phyloP scores from a whole-genome alignment of 495 filamentous ascomycete species.

The Hypoxylon subgilvum region DNA sequence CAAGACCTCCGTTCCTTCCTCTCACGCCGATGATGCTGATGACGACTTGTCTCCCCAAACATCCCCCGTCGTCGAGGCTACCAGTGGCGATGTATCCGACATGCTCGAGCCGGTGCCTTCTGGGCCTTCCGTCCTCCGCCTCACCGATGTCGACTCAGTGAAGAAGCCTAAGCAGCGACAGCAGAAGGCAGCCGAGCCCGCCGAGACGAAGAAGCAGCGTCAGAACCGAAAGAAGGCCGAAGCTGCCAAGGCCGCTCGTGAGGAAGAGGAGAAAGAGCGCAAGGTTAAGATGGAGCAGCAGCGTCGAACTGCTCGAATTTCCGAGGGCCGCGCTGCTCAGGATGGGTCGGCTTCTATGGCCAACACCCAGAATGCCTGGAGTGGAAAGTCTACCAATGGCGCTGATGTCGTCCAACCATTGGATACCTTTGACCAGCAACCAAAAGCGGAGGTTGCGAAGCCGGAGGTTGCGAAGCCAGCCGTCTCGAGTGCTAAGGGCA shows the following conservation, averaged over 20 bases:
- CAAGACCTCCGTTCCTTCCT: slow-evolving; percentile 65
- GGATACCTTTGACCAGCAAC: slow-evolving; percentile 71
- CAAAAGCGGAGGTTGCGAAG: slow-evolving; percentile 39
- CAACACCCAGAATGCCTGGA: slow-evolving; percentile 56
- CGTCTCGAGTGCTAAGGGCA: slow-evolving; percentile 34
- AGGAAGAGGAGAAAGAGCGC: slow-evolving; percentile 75
- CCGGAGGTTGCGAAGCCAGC: slow-evolving; percentile 26
- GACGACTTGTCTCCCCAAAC: slow-evolving; percentile 72
- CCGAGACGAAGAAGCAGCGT: slow-evolving; percentile 88
- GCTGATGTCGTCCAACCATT: slow-evolving; percentile 63
- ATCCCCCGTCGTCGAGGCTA: slow-evolving; percentile 65
- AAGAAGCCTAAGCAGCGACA: slow-evolving; percentile 69
- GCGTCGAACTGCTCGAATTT: slow-evolving; percentile 75
- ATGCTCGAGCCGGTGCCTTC: slow-evolving; percentile 79
- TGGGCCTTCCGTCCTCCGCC: slow-evolving; percentile 75
- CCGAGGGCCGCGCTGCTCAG: slow-evolving; percentile 79
- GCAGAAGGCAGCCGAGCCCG: slow-evolving; percentile 57
- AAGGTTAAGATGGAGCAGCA: slow-evolving; percentile 77
- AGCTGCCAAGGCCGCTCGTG: slow-evolving; percentile 69
- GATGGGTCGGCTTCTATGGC: slow-evolving; percentile 66
- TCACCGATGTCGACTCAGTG: slow-evolving; percentile 68
- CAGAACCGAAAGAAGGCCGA: slow-evolving; percentile 85
- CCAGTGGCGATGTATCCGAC: slow-evolving; percentile 70
- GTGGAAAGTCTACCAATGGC: slow-evolving; percentile 63
- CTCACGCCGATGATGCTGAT: slow-evolving; percentile 81